phyloP scores from a whole-genome alignment of 345 rosid species.

The Lepidium didymum region DNA sequence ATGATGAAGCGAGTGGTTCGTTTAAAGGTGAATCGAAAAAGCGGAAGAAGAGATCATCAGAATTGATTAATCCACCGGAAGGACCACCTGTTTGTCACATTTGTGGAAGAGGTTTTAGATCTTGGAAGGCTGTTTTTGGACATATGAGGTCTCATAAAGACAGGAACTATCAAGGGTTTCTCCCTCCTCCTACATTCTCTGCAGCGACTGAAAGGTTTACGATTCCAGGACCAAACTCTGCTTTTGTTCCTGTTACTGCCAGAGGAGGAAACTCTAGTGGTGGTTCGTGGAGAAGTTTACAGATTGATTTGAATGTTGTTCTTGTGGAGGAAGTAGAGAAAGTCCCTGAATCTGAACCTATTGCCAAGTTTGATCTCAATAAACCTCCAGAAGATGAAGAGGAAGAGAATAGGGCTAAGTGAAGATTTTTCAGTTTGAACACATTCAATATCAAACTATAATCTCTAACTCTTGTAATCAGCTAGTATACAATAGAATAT shows the following conservation, averaged over 20 bases:
- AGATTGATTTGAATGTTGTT: slow-evolving; percentile 5
- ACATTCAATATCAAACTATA: background rate
- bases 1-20: background rate
- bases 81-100: slow-evolving; percentile 20
- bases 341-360: background rate
- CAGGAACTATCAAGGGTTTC: background rate
- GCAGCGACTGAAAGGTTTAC: background rate
- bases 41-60: background rate
- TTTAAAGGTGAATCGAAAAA: background rate
- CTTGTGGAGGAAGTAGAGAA: background rate
- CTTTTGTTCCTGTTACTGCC: background rate
- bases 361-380: slow-evolving; percentile 16
- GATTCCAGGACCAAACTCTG: slow-evolving; percentile 1
- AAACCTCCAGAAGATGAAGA: slow-evolving; percentile 9
- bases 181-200: slow-evolving; percentile 30
- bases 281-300: background rate
- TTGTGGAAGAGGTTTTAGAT: slow-evolving; percentile 15
- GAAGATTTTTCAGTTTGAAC: background rate
- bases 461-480: too few relatives aligned
- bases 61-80: background rate
- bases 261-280: background rate
- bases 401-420: background rate
- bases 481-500: too few relatives aligned
- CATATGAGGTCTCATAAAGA: slow-evolving; percentile 32
- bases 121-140: slow-evolving; percentile 35